Evolutionary conservation across 2,329 filamentous ascomycete species (phyloP).

Genomic region (Orbilia quercus): DNA sequence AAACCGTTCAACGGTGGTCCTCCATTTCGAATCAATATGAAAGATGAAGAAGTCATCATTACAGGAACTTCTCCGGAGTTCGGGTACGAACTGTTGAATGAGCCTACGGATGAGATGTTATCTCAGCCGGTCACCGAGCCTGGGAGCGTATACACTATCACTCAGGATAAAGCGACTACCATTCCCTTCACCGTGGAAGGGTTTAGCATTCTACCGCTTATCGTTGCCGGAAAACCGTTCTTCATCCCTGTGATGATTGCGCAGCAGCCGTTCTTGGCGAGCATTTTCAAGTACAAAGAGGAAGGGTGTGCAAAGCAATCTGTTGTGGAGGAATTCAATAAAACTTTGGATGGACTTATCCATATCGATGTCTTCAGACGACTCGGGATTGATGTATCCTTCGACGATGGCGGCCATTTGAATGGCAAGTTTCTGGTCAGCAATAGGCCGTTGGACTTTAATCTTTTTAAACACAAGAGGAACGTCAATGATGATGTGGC

Average conservation of each 20-base stretch:
- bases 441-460: background rate
- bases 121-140: background rate
- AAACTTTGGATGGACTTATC: background rate
- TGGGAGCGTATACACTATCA: background rate
- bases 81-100: background rate
- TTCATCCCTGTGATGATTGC: conserved; percentile 28
- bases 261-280: background rate
- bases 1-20: background rate
- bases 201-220: conserved; percentile 19
- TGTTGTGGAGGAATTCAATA: background rate
- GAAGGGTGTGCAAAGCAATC: background rate
- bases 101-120: background rate
- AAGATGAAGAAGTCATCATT: background rate
- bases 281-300: background rate
- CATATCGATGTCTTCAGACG: conserved; percentile 4
- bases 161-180: background rate
- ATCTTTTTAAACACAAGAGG: background rate
- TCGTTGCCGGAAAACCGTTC: conserved; percentile 3
- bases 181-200: background rate
- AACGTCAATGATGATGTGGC: background rate
- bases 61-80: background rate
- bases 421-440: no score
- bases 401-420: background rate
- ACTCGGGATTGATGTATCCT: background rate
- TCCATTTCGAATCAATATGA: background rate